phyloP scores from a whole-genome alignment of 768 basidiomycete species.

The Cystobasidium onofrii region DNA sequence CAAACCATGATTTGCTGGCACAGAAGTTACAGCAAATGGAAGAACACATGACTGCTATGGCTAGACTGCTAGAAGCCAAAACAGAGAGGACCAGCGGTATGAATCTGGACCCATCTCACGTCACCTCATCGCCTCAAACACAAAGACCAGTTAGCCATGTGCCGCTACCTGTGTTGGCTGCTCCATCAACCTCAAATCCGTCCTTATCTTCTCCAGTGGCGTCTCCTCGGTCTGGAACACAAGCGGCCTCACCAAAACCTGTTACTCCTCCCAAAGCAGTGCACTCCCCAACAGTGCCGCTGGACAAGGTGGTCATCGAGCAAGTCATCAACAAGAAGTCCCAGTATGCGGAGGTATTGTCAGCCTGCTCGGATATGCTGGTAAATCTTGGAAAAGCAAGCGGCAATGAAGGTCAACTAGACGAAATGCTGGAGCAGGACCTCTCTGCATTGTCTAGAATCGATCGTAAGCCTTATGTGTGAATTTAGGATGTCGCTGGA shows the following conservation, averaged over 20 bases:
- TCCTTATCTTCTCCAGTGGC: too few relatives aligned
- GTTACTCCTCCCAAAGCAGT: not conserved
- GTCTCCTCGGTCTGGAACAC: not conserved
- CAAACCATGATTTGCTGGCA: not conserved
- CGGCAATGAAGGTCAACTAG: not conserved
- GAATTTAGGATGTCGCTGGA: not conserved
- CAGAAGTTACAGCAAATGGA: not conserved
- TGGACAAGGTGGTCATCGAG: not conserved
- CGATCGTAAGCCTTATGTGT: not conserved
- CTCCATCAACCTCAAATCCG: too few relatives aligned
- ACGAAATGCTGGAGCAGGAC: not conserved
- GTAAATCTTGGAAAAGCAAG: not conserved
- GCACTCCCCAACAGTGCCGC: not conserved
- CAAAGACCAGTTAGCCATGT: too few relatives aligned
- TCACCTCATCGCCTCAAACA: too few relatives aligned
- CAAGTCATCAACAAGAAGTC: not conserved
- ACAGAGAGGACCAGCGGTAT: not conserved
- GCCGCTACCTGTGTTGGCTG: too few relatives aligned
- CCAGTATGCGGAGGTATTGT: not conserved
- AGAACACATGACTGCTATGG: not conserved
- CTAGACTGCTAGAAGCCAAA: not conserved
- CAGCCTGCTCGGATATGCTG: not conserved
- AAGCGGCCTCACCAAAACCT: not conserved
- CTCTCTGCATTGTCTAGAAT: not conserved
- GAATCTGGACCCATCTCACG: not conserved